These are phyloP conservation scores for Hymenoscyphus infarciens DNA, from an alignment of 2,329 filamentous ascomycete genomes.

Conservation along the genomic window DNA sequence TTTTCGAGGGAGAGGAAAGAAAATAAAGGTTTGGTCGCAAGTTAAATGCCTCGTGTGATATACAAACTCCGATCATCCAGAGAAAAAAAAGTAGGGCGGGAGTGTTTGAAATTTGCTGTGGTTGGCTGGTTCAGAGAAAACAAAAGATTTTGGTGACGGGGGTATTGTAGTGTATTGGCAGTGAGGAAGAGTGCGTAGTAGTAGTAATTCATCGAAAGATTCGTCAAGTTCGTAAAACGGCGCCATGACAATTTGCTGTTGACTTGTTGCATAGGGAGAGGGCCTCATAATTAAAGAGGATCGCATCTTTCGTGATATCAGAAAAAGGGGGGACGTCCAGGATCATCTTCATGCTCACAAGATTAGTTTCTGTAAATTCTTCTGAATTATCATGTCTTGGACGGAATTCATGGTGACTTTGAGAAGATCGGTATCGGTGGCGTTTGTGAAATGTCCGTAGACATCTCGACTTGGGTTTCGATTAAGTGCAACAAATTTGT, in stretches of 20 bases:
- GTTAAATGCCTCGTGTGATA: not conserved
- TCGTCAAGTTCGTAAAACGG: constrained; percentile 3
- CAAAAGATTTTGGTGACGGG: not conserved
- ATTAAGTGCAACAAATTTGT: constrained; percentile 76
- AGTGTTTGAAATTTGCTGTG: not conserved
- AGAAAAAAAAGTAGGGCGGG: not conserved
- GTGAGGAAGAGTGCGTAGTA: not conserved
- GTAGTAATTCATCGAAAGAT: not conserved
- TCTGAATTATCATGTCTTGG: constrained; percentile 84
- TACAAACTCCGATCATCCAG: not conserved
- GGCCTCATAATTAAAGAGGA: not conserved
- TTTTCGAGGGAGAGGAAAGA: not conserved
- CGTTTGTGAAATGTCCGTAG: constrained; percentile 57
- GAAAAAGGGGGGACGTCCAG: constrained; percentile 3
- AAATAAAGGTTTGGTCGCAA: not conserved
- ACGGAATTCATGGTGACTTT: constrained; percentile 85
- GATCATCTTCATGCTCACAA: constrained; percentile 44
- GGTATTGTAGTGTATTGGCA: not conserved
- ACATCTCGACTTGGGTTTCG: constrained; percentile 55
- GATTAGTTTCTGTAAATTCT: constrained; percentile 76
- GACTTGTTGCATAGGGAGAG: not conserved
- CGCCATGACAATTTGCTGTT: not conserved
- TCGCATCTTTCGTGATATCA: constrained; percentile 5
- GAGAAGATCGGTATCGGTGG: constrained; percentile 67
- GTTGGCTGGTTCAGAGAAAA: not conserved